A percentile compares a stretch with the other conserved stretches of the same genome.
phyloP scores from a whole-genome alignment of 1,284 basidiomycete genomes.

The Exobasidium cylindrosporum region DNA sequence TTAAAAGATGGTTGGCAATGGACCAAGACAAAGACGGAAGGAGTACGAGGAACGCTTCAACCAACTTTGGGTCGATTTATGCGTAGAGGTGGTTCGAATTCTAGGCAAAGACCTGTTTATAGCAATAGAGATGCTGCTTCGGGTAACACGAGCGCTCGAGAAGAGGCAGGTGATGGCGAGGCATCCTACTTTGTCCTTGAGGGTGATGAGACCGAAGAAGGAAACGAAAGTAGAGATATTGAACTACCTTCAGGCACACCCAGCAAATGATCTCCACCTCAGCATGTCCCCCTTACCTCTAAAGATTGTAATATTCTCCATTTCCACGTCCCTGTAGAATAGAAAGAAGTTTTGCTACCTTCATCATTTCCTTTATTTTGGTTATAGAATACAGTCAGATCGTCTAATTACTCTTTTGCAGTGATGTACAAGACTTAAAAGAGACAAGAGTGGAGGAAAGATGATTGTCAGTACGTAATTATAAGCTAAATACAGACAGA shows the following conservation, averaged over 20 bases:
- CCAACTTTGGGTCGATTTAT: neutral
- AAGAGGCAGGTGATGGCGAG: conserved; percentile 17
- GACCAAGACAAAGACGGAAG: neutral
- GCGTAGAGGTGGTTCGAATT: neutral
- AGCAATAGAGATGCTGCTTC: neutral
- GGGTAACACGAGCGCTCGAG: neutral
- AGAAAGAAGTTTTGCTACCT: neutral
- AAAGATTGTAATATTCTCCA: too few species aligned
- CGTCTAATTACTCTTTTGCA: conserved; percentile 16
- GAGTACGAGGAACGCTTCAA: neutral
- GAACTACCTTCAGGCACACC: neutral
- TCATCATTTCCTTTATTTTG: neutral
- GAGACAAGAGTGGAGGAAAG: neutral
- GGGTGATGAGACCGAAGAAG: conserved; percentile 21
- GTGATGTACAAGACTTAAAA: conserved; percentile 29
- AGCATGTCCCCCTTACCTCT: too few species aligned
- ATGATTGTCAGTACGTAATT: neutral
- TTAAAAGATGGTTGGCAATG: conserved; percentile 8
- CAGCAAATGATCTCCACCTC: conserved; percentile 1
- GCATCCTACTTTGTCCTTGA: conserved; percentile 32
- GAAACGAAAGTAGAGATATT: neutral
- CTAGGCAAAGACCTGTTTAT: too few species aligned
- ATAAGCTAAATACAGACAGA: neutral
- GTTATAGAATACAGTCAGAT: conserved; percentile 4
- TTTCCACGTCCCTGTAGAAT: too few species aligned